Evolutionary conservation across 2,329 filamentous ascomycete species (phyloP), one percentile per base, ranked within the genome.

Genomic region (Colletotrichum trifolii): DNA sequence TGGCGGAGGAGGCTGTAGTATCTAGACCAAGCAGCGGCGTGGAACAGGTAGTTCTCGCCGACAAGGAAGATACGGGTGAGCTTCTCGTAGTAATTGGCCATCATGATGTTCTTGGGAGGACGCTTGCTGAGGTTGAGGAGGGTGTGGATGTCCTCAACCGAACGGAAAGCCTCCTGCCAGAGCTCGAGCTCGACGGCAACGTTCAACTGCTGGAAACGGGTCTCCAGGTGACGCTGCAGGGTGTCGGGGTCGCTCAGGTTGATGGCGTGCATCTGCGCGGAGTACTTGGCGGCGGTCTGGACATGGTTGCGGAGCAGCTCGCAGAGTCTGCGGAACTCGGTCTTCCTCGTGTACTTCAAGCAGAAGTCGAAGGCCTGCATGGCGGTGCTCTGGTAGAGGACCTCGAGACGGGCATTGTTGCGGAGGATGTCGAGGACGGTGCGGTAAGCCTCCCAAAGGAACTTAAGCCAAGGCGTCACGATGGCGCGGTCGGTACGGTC

Each of bases 61-160:
- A 98, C 96, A 68, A 99, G 88, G 87, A 99, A 99, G 78, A 99
- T 99, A 69, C 94, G 90, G 45, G 96, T 97, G 64, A 99, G 89
- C 84, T 98, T 98, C 86, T 99, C 96, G 81, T 98, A 99, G 87
- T 99, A 99, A 85, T 98, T 99, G 82, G 96, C 96, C 96, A 99
- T 99, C 96, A 99, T 98, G 76, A 97, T 86, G 78, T 97, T 97
- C 90, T 98, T 98, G 59, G 96, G 91, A 43, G 94, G 94, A 60
- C 96, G 92, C 88, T 98, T 98, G 90, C 95, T 98, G 72, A 98
- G 87, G 83, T 91, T 98, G 71, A 99, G 89, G 60, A 99, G 88
- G 55, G 94, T 98, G 83, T 99, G 96, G 72, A 98, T 98, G 77
- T 99, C 96, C 82, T 99, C 96, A 54, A 99, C 95, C 75, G 94